Base-by-base conservation (phyloP, 768 basidiomycete genomes). In the Asterophora lycoperdoides region DNA sequence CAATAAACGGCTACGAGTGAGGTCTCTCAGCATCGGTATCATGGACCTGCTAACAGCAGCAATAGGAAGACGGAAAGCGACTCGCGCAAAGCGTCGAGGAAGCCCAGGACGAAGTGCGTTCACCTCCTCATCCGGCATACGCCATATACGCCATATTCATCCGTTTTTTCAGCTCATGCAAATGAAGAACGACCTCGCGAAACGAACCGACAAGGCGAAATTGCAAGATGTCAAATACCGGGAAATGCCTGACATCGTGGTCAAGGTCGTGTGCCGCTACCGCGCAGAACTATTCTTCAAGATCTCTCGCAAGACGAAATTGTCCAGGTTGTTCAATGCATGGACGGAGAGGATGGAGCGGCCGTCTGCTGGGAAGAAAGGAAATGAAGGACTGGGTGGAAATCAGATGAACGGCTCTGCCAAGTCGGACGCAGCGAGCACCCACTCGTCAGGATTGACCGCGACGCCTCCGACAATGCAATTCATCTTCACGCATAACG, bases 201-300 rank as follows among this genome's bases (percentile, higher is more conserved):
- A 85, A 64, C 83, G 88, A 53, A 79, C 80, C 8, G 87, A 90
- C 64, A 86, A 82, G 62, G 86, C 81, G 39, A 88, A 84, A 65
- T 66, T 83, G 26, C 87, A 87, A 58, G 89, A 90, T 58, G 73
- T 78, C 58, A 91, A 90, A 66, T 89, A 82, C 61, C 83, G 84
- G 48, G 89, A 91, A 66, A 82, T 81, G 75, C 87, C 88, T n/a
- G 88, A 93, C 62, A 89, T 93, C 51, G 84, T 92, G 44, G 82
- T 93, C 68, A 92, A 90, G 64, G 89, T 93, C 55, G 74, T 86
- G 42, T 93, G 90, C 66, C 84, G 86, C 57, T 92, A 92, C 63
- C 86, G 91, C 38, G 89, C 90, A 4, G 90, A 93, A 60, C 76
- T 93, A 35, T 91, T 89, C 72, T 93, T 93, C 80, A 93, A 91